Evolutionary conservation across 1,284 basidiomycete genomes (phyloP).

Genomic region (Porodaedalea pini): DNA sequence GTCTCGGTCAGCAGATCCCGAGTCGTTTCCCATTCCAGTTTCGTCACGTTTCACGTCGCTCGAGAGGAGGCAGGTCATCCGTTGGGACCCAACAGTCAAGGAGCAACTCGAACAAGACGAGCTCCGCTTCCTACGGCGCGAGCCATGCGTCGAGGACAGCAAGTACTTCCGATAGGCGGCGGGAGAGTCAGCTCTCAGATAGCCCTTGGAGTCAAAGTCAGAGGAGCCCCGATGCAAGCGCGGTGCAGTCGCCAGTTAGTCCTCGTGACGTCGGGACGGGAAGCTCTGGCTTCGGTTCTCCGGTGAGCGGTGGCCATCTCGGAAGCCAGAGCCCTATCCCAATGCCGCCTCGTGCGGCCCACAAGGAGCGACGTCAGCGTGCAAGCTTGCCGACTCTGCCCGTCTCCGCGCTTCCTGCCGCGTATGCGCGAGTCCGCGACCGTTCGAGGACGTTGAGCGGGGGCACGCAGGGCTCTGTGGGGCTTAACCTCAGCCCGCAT

Average conservation of each 20-base stretch:
- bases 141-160: conserved; percentile 21
- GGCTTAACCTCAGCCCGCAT: conserved; percentile 18
- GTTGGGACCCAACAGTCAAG: conserved; percentile 28
- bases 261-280: conserved; percentile 21
- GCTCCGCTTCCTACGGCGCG: conserved; percentile 27
- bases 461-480: conserved; percentile 3
- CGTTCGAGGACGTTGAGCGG: conserved; percentile 20
- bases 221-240: neutral
- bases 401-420: conserved; percentile 8
- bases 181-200: conserved; percentile 10
- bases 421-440: conserved; percentile 2
- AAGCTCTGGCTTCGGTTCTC: conserved; percentile 20
- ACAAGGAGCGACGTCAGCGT: neutral
- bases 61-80: conserved; percentile 35
- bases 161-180: conserved; percentile 8
- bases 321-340: conserved; percentile 47
- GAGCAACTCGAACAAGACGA: conserved; percentile 13
- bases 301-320: conserved; percentile 35
- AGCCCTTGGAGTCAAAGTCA: conserved; percentile 16
- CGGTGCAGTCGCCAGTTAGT: conserved; percentile 19
- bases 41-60: conserved; percentile 40
- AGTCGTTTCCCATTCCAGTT: conserved; percentile 70
- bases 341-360: conserved; percentile 64
- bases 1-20: conserved; percentile 67
- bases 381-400: conserved; percentile 21